Conservation (phyloP, 805 yeast genomes). For the Ogataea philodendri region DNA sequence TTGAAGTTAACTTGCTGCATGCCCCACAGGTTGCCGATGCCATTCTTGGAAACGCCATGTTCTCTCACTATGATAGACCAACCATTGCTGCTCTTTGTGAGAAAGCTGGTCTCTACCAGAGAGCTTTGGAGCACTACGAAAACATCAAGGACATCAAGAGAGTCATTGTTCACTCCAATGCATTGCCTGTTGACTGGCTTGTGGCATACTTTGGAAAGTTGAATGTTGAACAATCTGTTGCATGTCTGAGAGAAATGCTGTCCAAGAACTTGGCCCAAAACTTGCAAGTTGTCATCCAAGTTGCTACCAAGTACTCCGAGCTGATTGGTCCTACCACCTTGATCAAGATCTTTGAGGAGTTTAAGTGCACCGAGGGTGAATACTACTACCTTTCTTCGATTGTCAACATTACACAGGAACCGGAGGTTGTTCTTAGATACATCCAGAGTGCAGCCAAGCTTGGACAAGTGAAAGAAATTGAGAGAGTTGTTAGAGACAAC, state of each 20-base stretch:
- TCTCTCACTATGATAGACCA: conserved; percentile 91
- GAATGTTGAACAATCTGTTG: conserved; percentile 88
- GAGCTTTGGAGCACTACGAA: conserved; percentile 94
- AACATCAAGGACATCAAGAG: conserved; percentile 94
- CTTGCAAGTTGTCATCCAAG: conserved; percentile 91
- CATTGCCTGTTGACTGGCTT: conserved; percentile 90
- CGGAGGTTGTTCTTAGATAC: conserved; percentile 94
- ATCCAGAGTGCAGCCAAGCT: conserved; percentile 90
- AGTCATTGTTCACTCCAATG: conserved; percentile 83
- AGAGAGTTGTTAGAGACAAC: conserved; percentile 92
- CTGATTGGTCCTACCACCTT: conserved; percentile 82
- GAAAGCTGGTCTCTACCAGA: conserved; percentile 91
- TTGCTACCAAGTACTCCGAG: conserved; percentile 94
- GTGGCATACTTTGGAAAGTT: conserved; percentile 89
- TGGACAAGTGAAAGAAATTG: conserved; percentile 91
- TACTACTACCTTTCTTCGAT: conserved; percentile 91
- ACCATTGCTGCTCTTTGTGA: conserved; percentile 91
- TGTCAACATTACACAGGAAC: conserved; percentile 90
- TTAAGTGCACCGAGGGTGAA: conserved; percentile 87
- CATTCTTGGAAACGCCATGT: conserved; percentile 91
- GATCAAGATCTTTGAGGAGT: conserved; percentile 90
- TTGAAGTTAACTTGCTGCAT: conserved; percentile 88
- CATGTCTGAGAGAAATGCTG: conserved; percentile 84
- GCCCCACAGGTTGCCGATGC: conserved; percentile 99
- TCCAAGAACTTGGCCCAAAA: conserved; percentile 77